phyloP scores from a whole-genome alignment of 2,329 filamentous ascomycete genomes.

The Hypoxylon sp. region DNA sequence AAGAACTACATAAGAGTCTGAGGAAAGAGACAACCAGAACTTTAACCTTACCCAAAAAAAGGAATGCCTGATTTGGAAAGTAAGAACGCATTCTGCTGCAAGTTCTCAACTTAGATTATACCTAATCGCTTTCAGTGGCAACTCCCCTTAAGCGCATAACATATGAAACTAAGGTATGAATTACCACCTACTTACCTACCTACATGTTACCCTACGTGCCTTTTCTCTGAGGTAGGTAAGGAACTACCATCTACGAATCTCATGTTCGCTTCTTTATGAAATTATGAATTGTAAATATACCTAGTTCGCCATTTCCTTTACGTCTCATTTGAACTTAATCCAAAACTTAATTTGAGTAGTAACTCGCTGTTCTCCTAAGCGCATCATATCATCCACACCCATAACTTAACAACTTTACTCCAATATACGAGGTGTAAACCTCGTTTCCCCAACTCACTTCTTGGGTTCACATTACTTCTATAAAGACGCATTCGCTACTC shows the following conservation, averaged over 20 bases:
- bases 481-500: conserved; percentile 31
- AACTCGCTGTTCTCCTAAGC: not conserved
- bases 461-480: conserved; percentile 3
- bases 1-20: conserved; percentile 4
- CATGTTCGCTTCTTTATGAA: conserved; percentile 15
- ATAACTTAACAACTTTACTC: not conserved
- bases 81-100: not conserved
- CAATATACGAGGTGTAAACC: not conserved
- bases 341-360: not conserved
- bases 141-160: not conserved
- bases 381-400: not conserved
- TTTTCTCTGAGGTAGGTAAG: too few species aligned
- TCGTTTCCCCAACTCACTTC: conserved; percentile 4
- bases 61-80: conserved; percentile 3
- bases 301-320: conserved; percentile 13
- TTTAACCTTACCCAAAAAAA: not conserved
- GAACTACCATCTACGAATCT: not conserved
- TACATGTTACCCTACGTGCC: too few species aligned
- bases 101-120: not conserved
- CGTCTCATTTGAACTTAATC: not conserved
- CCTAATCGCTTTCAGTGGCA: not conserved
- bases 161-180: conserved; percentile 1
- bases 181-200: conserved; percentile 5
- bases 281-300: conserved; percentile 1
- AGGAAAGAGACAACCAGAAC: not conserved